These are phyloP conservation scores for Candida methanosorbosa DNA, from an alignment of 805 yeast genomes.

Conservation along the genomic window DNA sequence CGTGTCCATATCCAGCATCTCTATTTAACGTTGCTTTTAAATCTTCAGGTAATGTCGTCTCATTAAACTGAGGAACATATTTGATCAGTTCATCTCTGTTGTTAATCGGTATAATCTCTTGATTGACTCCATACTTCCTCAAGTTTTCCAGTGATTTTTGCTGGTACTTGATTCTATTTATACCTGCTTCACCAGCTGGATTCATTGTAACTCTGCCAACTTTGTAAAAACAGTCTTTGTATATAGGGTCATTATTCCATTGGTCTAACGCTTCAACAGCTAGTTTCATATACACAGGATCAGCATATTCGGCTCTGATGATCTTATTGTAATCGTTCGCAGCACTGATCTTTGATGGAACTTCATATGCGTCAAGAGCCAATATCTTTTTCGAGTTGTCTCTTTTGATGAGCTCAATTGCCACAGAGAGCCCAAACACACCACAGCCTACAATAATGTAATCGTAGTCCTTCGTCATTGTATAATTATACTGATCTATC, in stretches of 20 bases:
- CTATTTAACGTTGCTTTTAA: constrained; percentile 13
- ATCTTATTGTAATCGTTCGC: constrained; percentile 25
- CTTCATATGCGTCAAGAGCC: constrained; percentile 18
- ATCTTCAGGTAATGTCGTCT: constrained; percentile 8
- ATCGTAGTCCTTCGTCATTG: background rate
- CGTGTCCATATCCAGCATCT: constrained; percentile 22
- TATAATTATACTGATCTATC: too few species aligned
- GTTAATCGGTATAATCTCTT: constrained; percentile 11
- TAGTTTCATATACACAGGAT: constrained; percentile 17
- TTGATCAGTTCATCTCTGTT: constrained; percentile 10
- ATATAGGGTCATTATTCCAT: constrained; percentile 21
- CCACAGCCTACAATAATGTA: constrained; percentile 23
- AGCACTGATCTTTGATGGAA: constrained; percentile 26
- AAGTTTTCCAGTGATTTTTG: constrained; percentile 15
- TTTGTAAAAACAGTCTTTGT: constrained; percentile 6
- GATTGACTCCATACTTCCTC: constrained; percentile 15
- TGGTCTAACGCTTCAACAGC: constrained; percentile 20
- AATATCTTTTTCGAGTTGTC: constrained; percentile 8
- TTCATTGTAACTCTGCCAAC: constrained; percentile 22
- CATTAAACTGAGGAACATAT: constrained; percentile 12
- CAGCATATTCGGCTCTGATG: constrained; percentile 24
- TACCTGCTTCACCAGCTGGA: constrained; percentile 13
- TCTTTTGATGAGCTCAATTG: constrained; percentile 13
- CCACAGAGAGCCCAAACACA: constrained; percentile 26
- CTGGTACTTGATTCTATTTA: constrained; percentile 19